Percentiles rank a stretch among this genome's conserved stretches.
Conservation (phyloP, 495 filamentous ascomycete genomes). For the Aspergillus leporis region DNA sequence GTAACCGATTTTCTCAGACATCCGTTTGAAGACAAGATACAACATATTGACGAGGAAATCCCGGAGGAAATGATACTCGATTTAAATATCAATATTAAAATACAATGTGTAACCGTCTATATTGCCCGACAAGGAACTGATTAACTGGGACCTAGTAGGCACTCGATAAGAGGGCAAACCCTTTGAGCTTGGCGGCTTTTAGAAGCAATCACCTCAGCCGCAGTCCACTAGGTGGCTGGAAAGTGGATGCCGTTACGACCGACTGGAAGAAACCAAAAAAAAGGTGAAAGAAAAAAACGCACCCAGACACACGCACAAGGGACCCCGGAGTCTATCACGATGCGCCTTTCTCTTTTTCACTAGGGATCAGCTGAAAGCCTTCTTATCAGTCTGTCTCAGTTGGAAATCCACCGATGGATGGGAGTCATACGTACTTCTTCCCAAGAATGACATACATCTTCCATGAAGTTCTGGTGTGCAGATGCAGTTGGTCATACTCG, state of each 20-base stretch:
- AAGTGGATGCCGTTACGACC: neutral
- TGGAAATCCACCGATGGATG: neutral
- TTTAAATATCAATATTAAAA: neutral
- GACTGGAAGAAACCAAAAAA: neutral
- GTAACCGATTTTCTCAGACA: too few relatives aligned
- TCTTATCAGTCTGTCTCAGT: too few relatives aligned
- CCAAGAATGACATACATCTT: neutral
- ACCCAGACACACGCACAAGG: too few relatives aligned
- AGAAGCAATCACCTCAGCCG: neutral
- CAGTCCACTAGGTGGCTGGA: neutral
- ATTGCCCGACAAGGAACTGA: neutral
- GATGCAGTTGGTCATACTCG: neutral
- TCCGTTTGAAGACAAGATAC: too few relatives aligned
- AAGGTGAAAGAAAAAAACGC: neutral
- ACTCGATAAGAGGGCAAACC: neutral
- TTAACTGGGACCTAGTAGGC: neutral
- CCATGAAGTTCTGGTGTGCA: neutral
- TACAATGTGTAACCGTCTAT: neutral
- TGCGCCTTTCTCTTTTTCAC: too few relatives aligned
- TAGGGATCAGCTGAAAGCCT: too few relatives aligned
- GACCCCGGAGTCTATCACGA: too few relatives aligned
- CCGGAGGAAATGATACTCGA: too few relatives aligned
- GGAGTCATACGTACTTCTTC: neutral
- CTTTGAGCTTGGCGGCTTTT: neutral
- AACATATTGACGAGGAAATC: too few relatives aligned